Evolutionary conservation across 2,329 filamentous ascomycete genomes (phyloP).

Genomic region (Paecilomyces formosus): DNA sequence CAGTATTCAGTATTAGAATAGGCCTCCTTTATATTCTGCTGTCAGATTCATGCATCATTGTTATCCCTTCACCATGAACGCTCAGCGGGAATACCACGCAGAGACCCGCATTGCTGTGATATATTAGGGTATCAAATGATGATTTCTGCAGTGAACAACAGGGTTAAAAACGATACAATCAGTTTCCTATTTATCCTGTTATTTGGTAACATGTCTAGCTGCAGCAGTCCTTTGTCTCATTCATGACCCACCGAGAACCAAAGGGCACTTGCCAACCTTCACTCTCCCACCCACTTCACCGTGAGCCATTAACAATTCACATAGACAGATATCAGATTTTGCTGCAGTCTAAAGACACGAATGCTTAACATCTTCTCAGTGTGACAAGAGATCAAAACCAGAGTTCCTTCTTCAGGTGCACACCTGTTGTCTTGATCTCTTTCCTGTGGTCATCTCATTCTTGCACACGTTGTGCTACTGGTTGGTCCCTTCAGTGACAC

Average conservation of each 20-base stretch:
- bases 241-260: neutral
- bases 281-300: neutral
- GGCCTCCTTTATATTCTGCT: neutral
- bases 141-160: neutral
- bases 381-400: too few species aligned
- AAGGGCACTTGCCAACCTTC: neutral
- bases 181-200: neutral
- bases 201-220: neutral
- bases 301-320: too few species aligned
- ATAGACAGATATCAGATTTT: neutral
- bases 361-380: too few species aligned
- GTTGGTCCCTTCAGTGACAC: neutral
- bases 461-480: neutral
- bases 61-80: neutral
- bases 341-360: neutral
- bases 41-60: neutral
- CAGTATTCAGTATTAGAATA: neutral
- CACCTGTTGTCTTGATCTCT: too few species aligned
- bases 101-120: neutral
- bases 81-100: neutral
- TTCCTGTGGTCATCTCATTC: neutral
- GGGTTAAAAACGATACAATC: neutral
- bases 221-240: neutral
- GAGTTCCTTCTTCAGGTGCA: too few species aligned
- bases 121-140: neutral